phyloP scores from a whole-genome alignment of 2,329 filamentous ascomycete species.

The Colletotrichum filicis region DNA sequence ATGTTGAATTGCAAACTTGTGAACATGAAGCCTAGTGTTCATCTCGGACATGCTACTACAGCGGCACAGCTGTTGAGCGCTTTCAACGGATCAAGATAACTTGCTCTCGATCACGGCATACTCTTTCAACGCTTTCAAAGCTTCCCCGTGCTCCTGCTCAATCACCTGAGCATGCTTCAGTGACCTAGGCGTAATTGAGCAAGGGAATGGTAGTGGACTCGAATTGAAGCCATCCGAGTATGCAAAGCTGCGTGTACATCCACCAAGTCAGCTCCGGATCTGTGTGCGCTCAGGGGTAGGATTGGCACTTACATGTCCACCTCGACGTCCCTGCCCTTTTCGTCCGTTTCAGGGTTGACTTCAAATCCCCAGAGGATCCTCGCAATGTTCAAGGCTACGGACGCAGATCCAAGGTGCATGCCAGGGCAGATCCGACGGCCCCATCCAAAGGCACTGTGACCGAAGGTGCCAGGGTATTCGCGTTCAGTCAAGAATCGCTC shows the following conservation, averaged over 20 bases:
- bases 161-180: slow-evolving; percentile 44
- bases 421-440: slow-evolving; percentile 55
- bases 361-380: slow-evolving; percentile 65
- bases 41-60: too few species aligned
- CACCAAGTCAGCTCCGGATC: not conserved
- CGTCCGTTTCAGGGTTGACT: slow-evolving; percentile 39
- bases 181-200: slow-evolving; percentile 50
- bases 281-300: too few species aligned
- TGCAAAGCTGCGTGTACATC: slow-evolving; percentile 45
- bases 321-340: slow-evolving; percentile 40
- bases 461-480: slow-evolving; percentile 48
- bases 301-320: slow-evolving; percentile 44
- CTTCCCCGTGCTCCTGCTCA: slow-evolving; percentile 42
- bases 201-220: slow-evolving; percentile 52
- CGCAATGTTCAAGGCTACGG: slow-evolving; percentile 57
- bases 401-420: slow-evolving; percentile 63
- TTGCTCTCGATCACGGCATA: slow-evolving; percentile 40
- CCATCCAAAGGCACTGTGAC: slow-evolving; percentile 56
- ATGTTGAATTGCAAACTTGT: not conserved
- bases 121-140: slow-evolving; percentile 39
- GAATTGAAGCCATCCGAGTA: slow-evolving; percentile 57
- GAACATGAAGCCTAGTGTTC: too few species aligned
- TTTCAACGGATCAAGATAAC: slow-evolving; percentile 29
- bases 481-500: slow-evolving; percentile 48
- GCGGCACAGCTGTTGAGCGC: too few species aligned